Evolutionary conservation across 179 eudicot genomes (phyloP), one percentile per base, ranked within the genome.

Genomic region (Silene vulgaris): DNA sequence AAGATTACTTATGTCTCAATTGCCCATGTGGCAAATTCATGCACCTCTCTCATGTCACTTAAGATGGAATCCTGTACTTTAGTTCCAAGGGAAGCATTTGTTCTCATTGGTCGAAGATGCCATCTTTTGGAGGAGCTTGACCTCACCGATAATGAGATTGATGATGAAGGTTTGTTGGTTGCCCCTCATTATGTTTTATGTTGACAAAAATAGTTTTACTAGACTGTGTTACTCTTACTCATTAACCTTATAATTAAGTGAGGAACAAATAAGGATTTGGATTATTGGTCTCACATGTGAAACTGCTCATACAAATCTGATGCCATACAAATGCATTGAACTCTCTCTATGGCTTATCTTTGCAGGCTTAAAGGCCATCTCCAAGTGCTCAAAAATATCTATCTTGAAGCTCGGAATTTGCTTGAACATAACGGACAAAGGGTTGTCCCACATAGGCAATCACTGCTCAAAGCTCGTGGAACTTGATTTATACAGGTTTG

Each of bases 61-160:
- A 87, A 75, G 84, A 92, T 94, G 97, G 98, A 94, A 74, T 89
- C 97, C 11, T 94, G 98, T 80, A 78, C 87, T 64, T 57, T 86
- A 72, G 89, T 94, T 72, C 80, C 89, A 26, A 83, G 83, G 62
- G 94, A 90, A 80, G 93, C 98, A 75, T 94, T 92, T 78, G 85
- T 89, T 65, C 83, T 92, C 83, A 84, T 94, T 80, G 98, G 98
- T 73, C 84, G 85, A 79, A 77, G 82, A 40, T 94, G 98, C 80
- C 88, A 71, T 74, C 79, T 84, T 52, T 86, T 94, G n/a, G 91
- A 94, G 81, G 98, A 94, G 85, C 97, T 94, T 78, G 97, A 94
- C 77, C 75, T 94, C 67, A 94, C 97, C 3, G 98, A 94, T 75
- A 94, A 86, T 80, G 91, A 89, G 74, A 82, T 94, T 61, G 97